Evolutionary conservation across 495 filamentous ascomycete species (phyloP), one percentile per base, ranked within the genome.

Genomic region (Xylaria intraflava): DNA sequence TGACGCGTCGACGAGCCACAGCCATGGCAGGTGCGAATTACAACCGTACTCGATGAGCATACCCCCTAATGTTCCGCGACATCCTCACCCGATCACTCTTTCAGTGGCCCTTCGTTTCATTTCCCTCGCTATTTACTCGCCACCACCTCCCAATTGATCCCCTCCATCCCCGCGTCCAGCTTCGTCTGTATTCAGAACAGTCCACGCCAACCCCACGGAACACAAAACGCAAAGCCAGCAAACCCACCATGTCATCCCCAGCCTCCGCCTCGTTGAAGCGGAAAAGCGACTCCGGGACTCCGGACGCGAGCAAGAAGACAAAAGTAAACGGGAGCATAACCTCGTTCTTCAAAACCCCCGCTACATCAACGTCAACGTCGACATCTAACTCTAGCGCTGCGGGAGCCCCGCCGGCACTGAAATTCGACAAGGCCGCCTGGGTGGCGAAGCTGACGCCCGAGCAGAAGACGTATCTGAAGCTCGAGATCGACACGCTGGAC

Each of bases 401-500:
- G 16, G 16, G 35, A 16, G 24, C 72, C 10, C 49, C 65, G n/a
- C 58, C 70, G 1, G 65, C 69, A 0, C 33, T 58, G 40, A 88
- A 80, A 45, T 96, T 95, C 71, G 79, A 96, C 73, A 96, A 95
- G 71, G 79, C 76, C 6, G 87, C 83, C 73, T 98, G 93, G 93
- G 76, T 89, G 1, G 78, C 80, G 11, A 82, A 80, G 36, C 76
- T 98, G 51, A 90, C 82, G 0, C 59, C 78, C 5, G 94, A 97
- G 73, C 89, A 95, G 67, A 87, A 83, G 62, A 77, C 83, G 16
- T 72, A 97, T 23, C 76, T 98, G 33, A 73, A 86, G 54, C 77
- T 98, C 26, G 93, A 98, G 69, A 95, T 97, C 62, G 80, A 92
- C 35, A 96, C 90, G 0, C 72, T 98, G 59, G 78, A 97, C 62